Conservation (phyloP, 495 filamentous ascomycete species). For the Xanthoparmelia taractica region DNA sequence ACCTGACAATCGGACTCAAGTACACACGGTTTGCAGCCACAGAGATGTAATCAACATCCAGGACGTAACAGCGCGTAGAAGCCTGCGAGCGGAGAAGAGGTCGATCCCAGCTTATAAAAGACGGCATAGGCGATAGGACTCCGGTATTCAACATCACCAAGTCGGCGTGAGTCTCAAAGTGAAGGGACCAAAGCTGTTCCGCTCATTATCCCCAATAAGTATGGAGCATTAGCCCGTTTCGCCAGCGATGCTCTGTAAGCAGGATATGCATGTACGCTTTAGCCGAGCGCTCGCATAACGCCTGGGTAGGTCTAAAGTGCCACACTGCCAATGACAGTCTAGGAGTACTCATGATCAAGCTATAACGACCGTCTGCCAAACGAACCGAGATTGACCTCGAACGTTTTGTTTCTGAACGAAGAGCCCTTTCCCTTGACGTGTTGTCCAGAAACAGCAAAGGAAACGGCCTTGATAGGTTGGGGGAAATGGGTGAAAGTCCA, state of each 20-base stretch:
- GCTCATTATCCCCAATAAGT: background rate
- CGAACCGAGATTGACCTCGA: background rate
- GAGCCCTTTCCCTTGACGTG: too few relatives aligned
- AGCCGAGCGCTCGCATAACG: background rate
- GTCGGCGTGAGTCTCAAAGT: background rate
- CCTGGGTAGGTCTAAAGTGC: too few relatives aligned
- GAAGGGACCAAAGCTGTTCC: background rate
- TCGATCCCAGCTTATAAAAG: too few relatives aligned
- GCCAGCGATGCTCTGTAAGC: too few relatives aligned
- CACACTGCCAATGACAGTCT: background rate
- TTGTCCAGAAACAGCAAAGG: too few relatives aligned
- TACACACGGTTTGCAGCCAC: too few relatives aligned
- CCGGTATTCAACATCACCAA: background rate
- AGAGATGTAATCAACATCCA: too few relatives aligned
- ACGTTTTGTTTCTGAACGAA: background rate
- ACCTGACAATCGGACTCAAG: too few relatives aligned
- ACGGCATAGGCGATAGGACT: too few relatives aligned
- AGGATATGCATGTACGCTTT: background rate
- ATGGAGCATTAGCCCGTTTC: too few relatives aligned
- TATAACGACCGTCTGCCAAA: background rate
- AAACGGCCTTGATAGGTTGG: background rate
- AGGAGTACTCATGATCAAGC: background rate
- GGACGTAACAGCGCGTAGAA: too few relatives aligned
- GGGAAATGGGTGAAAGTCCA: background rate
- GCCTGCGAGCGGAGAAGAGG: too few relatives aligned